These are phyloP conservation scores for Penicillium sp. DNA, from an alignment of 2,329 filamentous ascomycete species.

Conservation along the genomic window DNA sequence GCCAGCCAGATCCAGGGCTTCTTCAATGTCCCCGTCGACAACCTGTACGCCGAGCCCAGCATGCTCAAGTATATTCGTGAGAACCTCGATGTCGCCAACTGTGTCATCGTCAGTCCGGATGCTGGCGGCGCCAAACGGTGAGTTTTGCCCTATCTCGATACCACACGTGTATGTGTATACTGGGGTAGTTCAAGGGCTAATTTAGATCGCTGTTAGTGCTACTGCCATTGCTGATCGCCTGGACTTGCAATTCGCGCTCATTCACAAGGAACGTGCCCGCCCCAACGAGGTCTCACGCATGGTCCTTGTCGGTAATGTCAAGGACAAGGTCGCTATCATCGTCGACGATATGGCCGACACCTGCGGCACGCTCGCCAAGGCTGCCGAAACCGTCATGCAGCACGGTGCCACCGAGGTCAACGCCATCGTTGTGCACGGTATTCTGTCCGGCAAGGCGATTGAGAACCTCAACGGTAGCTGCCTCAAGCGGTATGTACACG, in stretches of 20 bases:
- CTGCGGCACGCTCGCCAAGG: slow-evolving; percentile 84
- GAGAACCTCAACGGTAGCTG: slow-evolving; percentile 77
- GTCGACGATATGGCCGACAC: slow-evolving; percentile 99
- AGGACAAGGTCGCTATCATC: slow-evolving; percentile 87
- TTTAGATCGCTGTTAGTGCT: slow-evolving; percentile 51
- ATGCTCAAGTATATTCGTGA: slow-evolving; percentile 88
- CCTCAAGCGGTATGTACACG: slow-evolving; percentile 44
- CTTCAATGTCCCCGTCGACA: slow-evolving; percentile 78
- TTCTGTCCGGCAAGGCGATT: slow-evolving; percentile 83
- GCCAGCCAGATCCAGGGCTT: slow-evolving; percentile 94
- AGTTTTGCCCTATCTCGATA: slow-evolving; percentile 12
- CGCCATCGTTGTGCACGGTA: slow-evolving; percentile 93
- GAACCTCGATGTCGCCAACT: slow-evolving; percentile 76
- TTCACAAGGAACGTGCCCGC: slow-evolving; percentile 93
- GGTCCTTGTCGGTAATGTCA: slow-evolving; percentile 93
- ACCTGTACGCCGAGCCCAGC: slow-evolving; percentile 91
- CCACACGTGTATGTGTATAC: neutral
- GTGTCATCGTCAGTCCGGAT: slow-evolving; percentile 92
- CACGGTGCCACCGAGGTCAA: slow-evolving; percentile 85
- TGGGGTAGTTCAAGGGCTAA: neutral
- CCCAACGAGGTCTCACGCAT: slow-evolving; percentile 88
- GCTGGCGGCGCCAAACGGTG: slow-evolving; percentile 89
- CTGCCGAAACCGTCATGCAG: slow-evolving; percentile 80
- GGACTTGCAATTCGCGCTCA: slow-evolving; percentile 86
- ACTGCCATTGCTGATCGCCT: slow-evolving; percentile 91